Evolutionary conservation across 805 yeast species (phyloP), one percentile per base, ranked within the genome.

Genomic region (Starmerella bombicola): DNA sequence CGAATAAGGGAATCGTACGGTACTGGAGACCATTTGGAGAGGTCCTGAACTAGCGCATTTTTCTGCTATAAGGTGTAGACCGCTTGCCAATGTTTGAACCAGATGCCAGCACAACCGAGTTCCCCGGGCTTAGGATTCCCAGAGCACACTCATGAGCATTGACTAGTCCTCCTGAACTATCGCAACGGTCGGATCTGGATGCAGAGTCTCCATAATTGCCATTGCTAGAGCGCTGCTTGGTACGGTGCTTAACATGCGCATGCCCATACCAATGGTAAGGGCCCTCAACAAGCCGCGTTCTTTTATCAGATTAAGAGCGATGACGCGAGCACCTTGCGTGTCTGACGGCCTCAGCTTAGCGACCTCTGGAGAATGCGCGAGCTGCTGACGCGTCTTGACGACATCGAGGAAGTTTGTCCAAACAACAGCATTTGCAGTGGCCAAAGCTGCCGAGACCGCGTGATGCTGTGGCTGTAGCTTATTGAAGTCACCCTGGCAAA

Each of bases 341-440:
- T 64, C 69, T 25, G 56, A 57, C 0, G 69, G 69, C 20, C 69
- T 51, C 35, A 65, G 39, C 8, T 42, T 38, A 3, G 55, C 45
- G 32, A 65, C 57, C 42, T 65, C 69, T 8, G 57, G 61, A 2
- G 68, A 57, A 35, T 52, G 54, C 4, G 69, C 65, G 33, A 64
- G 55, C 54, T 65, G 69, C 49, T 66, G 69, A 9, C 69, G 54
- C n/a, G 69, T 65, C 43, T 64, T 65, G 23, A 65, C 57, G 12
- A 65, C 63, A 42, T 64, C 68, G 19, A 65, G 46, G 35, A 62
- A 61, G 46, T 65, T 65, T 15, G 68, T 61, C 10, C 47, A 52
- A 8, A 57, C 42, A 16, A 60, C 58, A 1, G 68, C 65, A 8
- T 55, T 42, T 0, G 57, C 38, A 1, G 65, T 57, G 10, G 69